Conservation (phyloP, 768 basidiomycete genomes). For the Lactarius sanguifluus region DNA sequence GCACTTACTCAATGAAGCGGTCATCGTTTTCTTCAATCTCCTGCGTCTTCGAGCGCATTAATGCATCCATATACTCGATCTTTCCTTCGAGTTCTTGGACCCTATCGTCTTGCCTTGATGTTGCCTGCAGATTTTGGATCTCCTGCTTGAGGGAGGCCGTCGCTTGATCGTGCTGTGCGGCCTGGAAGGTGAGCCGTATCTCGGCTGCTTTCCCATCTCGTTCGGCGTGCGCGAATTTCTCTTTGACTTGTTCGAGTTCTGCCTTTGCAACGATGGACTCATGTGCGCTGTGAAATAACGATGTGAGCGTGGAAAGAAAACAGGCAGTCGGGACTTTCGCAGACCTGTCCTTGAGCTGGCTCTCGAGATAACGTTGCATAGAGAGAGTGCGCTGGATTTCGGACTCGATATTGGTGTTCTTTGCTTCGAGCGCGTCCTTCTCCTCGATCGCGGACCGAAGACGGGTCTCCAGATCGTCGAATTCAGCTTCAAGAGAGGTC, state of each 20-base stretch:
- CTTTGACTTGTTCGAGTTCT: constrained; percentile 25
- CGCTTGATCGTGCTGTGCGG: constrained; percentile 66
- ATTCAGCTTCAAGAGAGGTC: constrained; percentile 38
- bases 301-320: constrained; percentile 8
- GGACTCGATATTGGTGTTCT: constrained; percentile 59
- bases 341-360: constrained; percentile 62
- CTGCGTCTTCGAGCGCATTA: constrained; percentile 62
- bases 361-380: constrained; percentile 59
- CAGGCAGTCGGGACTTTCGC: constrained; percentile 26
- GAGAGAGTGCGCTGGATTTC: constrained; percentile 66
- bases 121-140: constrained; percentile 50
- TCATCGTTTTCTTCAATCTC: constrained; percentile 89
- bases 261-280: constrained; percentile 40
- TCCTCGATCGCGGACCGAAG: constrained; percentile 48
- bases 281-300: constrained; percentile 45
- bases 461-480: constrained; percentile 43
- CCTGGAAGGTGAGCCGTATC: constrained; percentile 62
- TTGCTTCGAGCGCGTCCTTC: constrained; percentile 50
- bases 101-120: constrained; percentile 54
- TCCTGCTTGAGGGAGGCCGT: constrained; percentile 58
- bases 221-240: constrained; percentile 43
- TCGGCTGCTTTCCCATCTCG: constrained; percentile 58
- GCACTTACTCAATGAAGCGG: constrained; percentile 70
- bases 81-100: constrained; percentile 64
- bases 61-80: constrained; percentile 73